Conservation (phyloP, 345 rosid species). For the Cardamine resedifolia region DNA sequence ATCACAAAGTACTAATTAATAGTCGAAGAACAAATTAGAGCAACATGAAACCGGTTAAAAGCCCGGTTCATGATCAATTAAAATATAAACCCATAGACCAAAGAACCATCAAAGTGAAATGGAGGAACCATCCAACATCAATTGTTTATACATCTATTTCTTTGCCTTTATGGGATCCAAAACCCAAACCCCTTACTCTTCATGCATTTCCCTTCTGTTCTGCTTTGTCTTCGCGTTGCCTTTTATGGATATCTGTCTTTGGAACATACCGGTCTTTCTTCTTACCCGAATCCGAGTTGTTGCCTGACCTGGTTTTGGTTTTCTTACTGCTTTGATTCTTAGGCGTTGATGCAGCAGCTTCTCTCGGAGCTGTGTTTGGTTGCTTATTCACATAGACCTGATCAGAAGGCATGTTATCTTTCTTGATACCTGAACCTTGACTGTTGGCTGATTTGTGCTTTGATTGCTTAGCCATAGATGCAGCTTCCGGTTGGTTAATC, state of each 20-base stretch:
- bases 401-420: constrained; percentile 29
- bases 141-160: constrained; percentile 1
- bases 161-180: not conserved
- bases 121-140: constrained; percentile 16
- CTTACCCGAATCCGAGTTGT: constrained; percentile 26
- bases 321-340: constrained; percentile 32
- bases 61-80: constrained; percentile 13
- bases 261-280: constrained; percentile 19
- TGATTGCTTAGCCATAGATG: constrained; percentile 16
- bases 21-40: not conserved
- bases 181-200: not conserved
- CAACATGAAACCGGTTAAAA: constrained; percentile 33
- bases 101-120: constrained; percentile 10
- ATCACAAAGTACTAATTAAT: not conserved
- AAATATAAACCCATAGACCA: not conserved
- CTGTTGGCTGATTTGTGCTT: constrained; percentile 11
- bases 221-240: constrained; percentile 30
- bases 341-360: not conserved
- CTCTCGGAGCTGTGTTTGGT: constrained; percentile 21
- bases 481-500: constrained; percentile 24
- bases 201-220: constrained; percentile 25
- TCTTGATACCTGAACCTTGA: constrained; percentile 19
- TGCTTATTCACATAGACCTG: constrained; percentile 17
- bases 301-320: constrained; percentile 10
- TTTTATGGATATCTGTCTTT: constrained; percentile 23